These are phyloP conservation scores for Penicillium occitanis DNA, from an alignment of 2,329 filamentous ascomycete genomes.

Conservation along the genomic window DNA sequence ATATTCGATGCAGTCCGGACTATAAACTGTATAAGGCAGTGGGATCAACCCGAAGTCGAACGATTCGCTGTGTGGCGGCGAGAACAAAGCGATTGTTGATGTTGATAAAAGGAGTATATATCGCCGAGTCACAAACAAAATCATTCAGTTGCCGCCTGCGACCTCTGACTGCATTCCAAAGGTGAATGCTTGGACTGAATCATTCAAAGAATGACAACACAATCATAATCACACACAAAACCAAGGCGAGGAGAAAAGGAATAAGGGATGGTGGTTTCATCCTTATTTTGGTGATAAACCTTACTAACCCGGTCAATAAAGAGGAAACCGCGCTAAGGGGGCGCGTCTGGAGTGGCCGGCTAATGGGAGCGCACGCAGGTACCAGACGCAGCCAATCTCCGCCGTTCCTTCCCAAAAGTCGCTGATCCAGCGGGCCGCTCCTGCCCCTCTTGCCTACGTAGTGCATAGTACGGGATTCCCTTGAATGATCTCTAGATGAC, in stretches of 20 bases:
- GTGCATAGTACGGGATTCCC: background rate
- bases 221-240: background rate
- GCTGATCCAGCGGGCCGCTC: conserved; percentile 10
- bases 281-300: conserved; percentile 1
- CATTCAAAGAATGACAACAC: conserved; percentile 10
- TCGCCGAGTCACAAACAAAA: conserved; percentile 4
- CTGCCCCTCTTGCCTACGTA: background rate
- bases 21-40: background rate
- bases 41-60: conserved; percentile 11
- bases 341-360: conserved; percentile 1
- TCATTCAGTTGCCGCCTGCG: conserved; percentile 21
- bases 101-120: conserved; percentile 10
- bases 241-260: background rate
- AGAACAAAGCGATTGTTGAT: background rate
- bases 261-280: conserved; percentile 13
- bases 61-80: background rate
- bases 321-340: conserved; percentile 13
- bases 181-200: background rate
- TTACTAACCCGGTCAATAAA: conserved; percentile 1
- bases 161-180: conserved; percentile 20
- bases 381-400: background rate
- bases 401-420: background rate
- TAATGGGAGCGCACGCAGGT: background rate
- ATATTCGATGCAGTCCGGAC: conserved; percentile 23
- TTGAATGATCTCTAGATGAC: background rate